These are phyloP conservation scores for Coemansia sp. DNA, from an alignment of 192 early-diverging fungal genomes.

Conservation along the genomic window DNA sequence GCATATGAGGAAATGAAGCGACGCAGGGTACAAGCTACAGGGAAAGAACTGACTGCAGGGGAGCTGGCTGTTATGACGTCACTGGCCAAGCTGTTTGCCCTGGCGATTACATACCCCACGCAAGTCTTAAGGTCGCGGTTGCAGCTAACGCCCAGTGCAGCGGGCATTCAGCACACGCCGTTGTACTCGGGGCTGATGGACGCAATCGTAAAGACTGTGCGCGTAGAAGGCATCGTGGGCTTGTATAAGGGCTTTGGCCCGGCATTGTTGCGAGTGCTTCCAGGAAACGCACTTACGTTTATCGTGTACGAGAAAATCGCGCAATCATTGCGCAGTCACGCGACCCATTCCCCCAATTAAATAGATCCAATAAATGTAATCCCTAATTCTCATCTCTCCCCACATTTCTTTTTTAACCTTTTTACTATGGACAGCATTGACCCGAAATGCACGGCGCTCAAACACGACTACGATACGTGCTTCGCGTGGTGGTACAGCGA, in stretches of 20 bases:
- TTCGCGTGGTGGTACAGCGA: slow-evolving; percentile 97
- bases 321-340: slow-evolving; percentile 59
- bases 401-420: not conserved
- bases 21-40: slow-evolving; percentile 46
- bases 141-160: slow-evolving; percentile 61
- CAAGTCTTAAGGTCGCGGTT: slow-evolving; percentile 86
- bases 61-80: slow-evolving; percentile 86
- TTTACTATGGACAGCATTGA: slow-evolving; percentile 54
- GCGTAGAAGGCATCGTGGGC: slow-evolving; percentile 71
- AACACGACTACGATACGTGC: slow-evolving; percentile 85
- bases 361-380: not conserved
- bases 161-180: slow-evolving; percentile 22
- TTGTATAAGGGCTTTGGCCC: slow-evolving; percentile 94
- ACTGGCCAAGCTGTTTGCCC: slow-evolving; percentile 82
- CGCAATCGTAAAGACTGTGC: slow-evolving; percentile 66
- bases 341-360: slow-evolving; percentile 4
- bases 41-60: slow-evolving; percentile 45
- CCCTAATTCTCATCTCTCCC: not conserved
- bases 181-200: slow-evolving; percentile 72
- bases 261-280: slow-evolving; percentile 83
- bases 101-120: slow-evolving; percentile 88
- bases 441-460: slow-evolving; percentile 72
- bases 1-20: slow-evolving; percentile 97
- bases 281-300: slow-evolving; percentile 94
- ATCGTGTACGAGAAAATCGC: slow-evolving; percentile 86